These are phyloP conservation scores for Podila epigama DNA, from an alignment of 192 early-diverging fungal species.

Conservation along the genomic window DNA sequence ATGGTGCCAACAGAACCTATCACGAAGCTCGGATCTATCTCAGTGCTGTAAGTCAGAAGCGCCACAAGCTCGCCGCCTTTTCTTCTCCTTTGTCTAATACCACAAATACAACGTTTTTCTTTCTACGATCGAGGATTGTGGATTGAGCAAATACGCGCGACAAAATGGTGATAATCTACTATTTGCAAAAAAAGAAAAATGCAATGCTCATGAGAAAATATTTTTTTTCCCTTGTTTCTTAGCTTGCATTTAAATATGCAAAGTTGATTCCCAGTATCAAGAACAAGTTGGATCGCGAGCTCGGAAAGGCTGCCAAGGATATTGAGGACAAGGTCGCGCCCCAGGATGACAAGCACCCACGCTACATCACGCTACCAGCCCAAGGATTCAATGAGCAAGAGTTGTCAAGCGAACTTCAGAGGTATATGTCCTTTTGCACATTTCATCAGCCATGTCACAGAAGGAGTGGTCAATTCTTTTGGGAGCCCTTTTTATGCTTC, in stretches of 20 bases:
- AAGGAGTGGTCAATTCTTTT: too few relatives aligned
- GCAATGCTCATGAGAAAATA: background rate
- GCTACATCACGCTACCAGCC: slow-evolving; percentile 72
- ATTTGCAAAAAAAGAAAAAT: background rate
- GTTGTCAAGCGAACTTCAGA: slow-evolving; percentile 67
- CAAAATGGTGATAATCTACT: background rate
- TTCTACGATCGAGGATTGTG: slow-evolving; percentile 6
- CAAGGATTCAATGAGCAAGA: slow-evolving; percentile 67
- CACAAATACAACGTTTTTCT: background rate
- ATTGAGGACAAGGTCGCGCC: slow-evolving; percentile 81
- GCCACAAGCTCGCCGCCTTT: too few relatives aligned
- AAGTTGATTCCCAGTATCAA: slow-evolving; percentile 62
- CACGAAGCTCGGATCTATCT: slow-evolving; percentile 52
- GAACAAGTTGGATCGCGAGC: slow-evolving; percentile 73
- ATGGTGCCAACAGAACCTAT: slow-evolving; percentile 61
- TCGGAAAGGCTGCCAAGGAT: slow-evolving; percentile 79
- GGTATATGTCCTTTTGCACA: slow-evolving; percentile 47
- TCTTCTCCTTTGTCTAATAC: too few relatives aligned
- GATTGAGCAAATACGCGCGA: too few relatives aligned
- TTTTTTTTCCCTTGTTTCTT: background rate
- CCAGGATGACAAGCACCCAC: slow-evolving; percentile 65
- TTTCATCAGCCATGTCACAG: background rate
- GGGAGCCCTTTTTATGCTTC: too few relatives aligned
- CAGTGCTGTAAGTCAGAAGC: slow-evolving; percentile 56
- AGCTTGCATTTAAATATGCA: slow-evolving; percentile 59